Evolutionary conservation across 78 protist genomes (phyloP), one percentile per base, ranked within the genome.

Genomic region (Planoprotostelium fungivorum): DNA sequence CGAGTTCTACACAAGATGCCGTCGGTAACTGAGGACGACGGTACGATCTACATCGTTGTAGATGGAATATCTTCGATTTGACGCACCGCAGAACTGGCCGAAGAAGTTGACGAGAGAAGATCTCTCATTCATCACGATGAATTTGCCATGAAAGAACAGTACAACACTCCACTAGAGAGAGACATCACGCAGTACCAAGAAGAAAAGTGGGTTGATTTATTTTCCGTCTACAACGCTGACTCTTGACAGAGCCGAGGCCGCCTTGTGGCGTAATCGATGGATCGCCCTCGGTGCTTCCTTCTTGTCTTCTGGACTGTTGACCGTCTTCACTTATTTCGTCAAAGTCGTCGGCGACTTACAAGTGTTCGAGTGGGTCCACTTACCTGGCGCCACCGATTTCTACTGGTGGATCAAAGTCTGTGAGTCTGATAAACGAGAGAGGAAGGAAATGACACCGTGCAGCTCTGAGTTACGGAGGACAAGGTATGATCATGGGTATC

Each of bases 401-500:
- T 5, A 51, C 16, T 51, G 73, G 73, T n/a, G n/a, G n/a, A n/a
- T n/a, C n/a, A n/a, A n/a, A n/a, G n/a, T n/a, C n/a, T n/a, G n/a
- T n/a, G n/a, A n/a, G n/a, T n/a, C n/a, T n/a, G n/a, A n/a, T n/a
- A n/a, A n/a, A n/a, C n/a, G n/a, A n/a, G n/a, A n/a, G n/a, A n/a
- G n/a, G n/a, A n/a, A n/a, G n/a, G n/a, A n/a, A n/a, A n/a, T n/a
- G n/a, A n/a, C n/a, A n/a, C n/a, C n/a, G 10, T 89, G 88, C 88
- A 85, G 36, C 94, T 28, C 91, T 86, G 10, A 87, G 91, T 16
- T 94, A 92, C 84, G 89, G 94, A 0, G 97, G 96, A 5, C 96
- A 94, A 38, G 98, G 98, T 37, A 95, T 96, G 98, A 95, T 96
- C 86, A 96, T 94, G 97, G 97, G 98, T 25, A 84, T 92, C 0